Conservation (phyloP, 169 alveolate species). For the Babesia sp. region DNA sequence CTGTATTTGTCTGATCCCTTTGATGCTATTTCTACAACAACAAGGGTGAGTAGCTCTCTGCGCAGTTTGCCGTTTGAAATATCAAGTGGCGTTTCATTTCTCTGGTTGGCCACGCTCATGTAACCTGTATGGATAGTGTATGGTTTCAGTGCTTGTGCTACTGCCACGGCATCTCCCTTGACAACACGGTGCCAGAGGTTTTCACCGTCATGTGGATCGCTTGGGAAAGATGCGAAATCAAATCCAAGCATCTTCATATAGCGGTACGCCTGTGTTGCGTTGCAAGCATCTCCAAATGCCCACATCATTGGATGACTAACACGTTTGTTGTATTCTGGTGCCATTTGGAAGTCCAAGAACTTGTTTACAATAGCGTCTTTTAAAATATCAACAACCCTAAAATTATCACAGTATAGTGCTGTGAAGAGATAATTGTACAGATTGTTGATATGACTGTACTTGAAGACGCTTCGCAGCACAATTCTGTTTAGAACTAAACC, state of each 20-base stretch:
- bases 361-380: conserved; percentile 61
- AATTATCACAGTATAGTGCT: conserved; percentile 69
- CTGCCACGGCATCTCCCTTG: conserved; percentile 58
- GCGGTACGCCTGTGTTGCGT: conserved; percentile 39
- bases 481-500: conserved; percentile 51
- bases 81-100: conserved; percentile 70
- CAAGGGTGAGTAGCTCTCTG: conserved; percentile 58
- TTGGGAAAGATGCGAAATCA: conserved; percentile 57
- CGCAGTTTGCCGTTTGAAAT: conserved; percentile 51
- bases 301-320: conserved; percentile 52
- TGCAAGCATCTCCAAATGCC: conserved; percentile 44
- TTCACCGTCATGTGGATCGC: conserved; percentile 65
- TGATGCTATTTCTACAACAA: conserved; percentile 69
- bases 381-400: conserved; percentile 62
- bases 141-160: conserved; percentile 57
- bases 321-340: conserved; percentile 23
- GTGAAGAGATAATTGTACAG: conserved; percentile 70
- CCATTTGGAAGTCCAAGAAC: conserved; percentile 67
- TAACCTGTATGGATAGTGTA: conserved; percentile 47
- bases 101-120: conserved; percentile 44
- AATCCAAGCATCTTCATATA: conserved; percentile 46
- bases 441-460: conserved; percentile 60
- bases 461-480: conserved; percentile 55
- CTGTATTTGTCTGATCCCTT: conserved; percentile 74
- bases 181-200: conserved; percentile 71